These are phyloP conservation scores for Hypoxylon cercidicola DNA, from an alignment of 495 filamentous ascomycete genomes.

Conservation along the genomic window DNA sequence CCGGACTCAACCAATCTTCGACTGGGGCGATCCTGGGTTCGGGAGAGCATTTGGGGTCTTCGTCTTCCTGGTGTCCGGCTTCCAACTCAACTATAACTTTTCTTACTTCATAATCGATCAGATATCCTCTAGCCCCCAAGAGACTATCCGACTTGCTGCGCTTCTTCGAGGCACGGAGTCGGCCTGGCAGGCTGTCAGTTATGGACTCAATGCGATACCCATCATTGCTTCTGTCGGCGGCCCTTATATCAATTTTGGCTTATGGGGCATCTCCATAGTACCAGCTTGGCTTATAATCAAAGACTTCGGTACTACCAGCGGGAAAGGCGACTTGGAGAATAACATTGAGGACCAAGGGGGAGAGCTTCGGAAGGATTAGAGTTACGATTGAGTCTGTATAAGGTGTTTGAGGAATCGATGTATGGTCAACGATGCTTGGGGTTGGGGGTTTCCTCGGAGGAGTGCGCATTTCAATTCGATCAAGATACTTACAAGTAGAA, in stretches of 20 bases:
- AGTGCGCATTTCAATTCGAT: too few relatives aligned
- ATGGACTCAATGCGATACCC: slow-evolving; percentile 65
- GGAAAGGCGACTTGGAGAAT: slow-evolving; percentile 20
- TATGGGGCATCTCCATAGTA: slow-evolving; percentile 66
- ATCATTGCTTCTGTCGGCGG: slow-evolving; percentile 69
- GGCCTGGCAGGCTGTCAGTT: slow-evolving; percentile 70
- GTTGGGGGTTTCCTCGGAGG: too few relatives aligned
- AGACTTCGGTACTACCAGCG: slow-evolving; percentile 54
- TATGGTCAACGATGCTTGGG: too few relatives aligned
- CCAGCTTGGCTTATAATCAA: slow-evolving; percentile 70
- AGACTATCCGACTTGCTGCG: slow-evolving; percentile 69
- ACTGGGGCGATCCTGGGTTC: slow-evolving; percentile 67
- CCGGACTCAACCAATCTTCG: slow-evolving; percentile 61
- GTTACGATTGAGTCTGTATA: background rate
- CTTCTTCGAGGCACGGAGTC: slow-evolving; percentile 71
- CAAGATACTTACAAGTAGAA: too few relatives aligned
- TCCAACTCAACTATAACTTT: slow-evolving; percentile 73
- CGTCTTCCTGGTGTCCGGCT: slow-evolving; percentile 66
- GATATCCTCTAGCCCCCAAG: slow-evolving; percentile 63
- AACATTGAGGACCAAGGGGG: slow-evolving; percentile 9
- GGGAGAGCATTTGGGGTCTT: slow-evolving; percentile 68
- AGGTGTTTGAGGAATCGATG: background rate
- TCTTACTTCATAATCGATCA: slow-evolving; percentile 72
- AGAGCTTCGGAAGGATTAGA: slow-evolving; percentile 9
- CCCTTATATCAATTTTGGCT: slow-evolving; percentile 70